A percentile compares a stretch with the other conserved stretches of the same genome.
phyloP scores from a whole-genome alignment of 2,329 filamentous ascomycete genomes.

The Aspergillus viridinutans region DNA sequence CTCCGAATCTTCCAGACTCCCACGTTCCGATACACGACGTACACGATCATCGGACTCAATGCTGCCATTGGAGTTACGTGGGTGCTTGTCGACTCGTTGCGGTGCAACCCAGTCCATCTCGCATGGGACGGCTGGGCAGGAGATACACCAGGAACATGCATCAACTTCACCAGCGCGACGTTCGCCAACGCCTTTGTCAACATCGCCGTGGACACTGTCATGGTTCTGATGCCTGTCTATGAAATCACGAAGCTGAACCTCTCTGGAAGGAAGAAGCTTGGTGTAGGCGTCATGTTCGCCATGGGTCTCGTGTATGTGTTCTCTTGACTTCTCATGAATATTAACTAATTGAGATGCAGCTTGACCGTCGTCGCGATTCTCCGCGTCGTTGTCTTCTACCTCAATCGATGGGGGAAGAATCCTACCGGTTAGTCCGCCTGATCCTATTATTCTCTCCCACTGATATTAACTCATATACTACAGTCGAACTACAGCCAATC shows the following conservation, averaged over 20 bases:
- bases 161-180: constrained; percentile 15
- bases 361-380: constrained; percentile 23
- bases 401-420: constrained; percentile 19
- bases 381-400: constrained; percentile 24
- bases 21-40: constrained; percentile 14
- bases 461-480: neutral
- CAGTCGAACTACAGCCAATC: constrained; percentile 20
- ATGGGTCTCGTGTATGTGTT: constrained; percentile 14
- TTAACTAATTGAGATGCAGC: constrained; percentile 5
- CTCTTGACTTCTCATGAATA: neutral
- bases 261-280: constrained; percentile 11
- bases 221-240: constrained; percentile 20
- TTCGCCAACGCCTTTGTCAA: constrained; percentile 18
- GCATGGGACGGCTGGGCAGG: constrained; percentile 17
- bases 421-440: constrained; percentile 6
- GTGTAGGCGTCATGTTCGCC: constrained; percentile 16
- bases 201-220: constrained; percentile 16
- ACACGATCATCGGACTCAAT: constrained; percentile 17
- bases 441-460: neutral
- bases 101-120: constrained; percentile 17
- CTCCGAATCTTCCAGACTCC: constrained; percentile 18
- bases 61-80: constrained; percentile 16
- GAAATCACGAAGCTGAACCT: constrained; percentile 19
- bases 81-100: constrained; percentile 15
- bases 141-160: constrained; percentile 12